Evolutionary conservation across 371 early-diverging fungal genomes (phyloP).

Genomic region (Mortierella sp.): DNA sequence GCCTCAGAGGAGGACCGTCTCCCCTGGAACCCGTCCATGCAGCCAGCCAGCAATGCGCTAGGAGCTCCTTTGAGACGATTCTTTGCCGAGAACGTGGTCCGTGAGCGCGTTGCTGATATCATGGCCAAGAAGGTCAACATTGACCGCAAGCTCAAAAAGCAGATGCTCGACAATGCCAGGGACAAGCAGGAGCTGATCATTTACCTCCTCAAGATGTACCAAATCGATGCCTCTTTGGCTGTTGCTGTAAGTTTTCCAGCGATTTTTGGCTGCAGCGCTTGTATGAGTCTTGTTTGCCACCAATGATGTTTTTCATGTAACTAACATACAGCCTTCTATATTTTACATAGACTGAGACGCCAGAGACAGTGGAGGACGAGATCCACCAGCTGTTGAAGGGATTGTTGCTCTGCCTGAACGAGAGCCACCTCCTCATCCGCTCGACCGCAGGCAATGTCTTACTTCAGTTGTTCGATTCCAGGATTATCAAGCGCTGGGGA

Average conservation of each 20-base stretch:
- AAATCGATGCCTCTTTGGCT: slow-evolving; percentile 79
- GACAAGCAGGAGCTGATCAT: slow-evolving; percentile 82
- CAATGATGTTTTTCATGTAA: background rate
- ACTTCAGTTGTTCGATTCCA: slow-evolving; percentile 70
- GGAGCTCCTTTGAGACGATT: slow-evolving; percentile 77
- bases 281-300: too few relatives aligned
- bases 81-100: slow-evolving; percentile 71
- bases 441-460: slow-evolving; percentile 80
- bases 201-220: slow-evolving; percentile 81
- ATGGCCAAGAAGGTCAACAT: slow-evolving; percentile 33
- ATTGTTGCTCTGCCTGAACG: slow-evolving; percentile 78
- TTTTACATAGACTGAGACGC: slow-evolving; percentile 58
- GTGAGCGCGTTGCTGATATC: slow-evolving; percentile 57
- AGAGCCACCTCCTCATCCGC: slow-evolving; percentile 72
- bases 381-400: slow-evolving; percentile 74
- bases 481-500: slow-evolving; percentile 76
- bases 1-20: slow-evolving; percentile 77
- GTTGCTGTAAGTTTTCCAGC: slow-evolving; percentile 74
- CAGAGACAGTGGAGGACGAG: slow-evolving; percentile 69
- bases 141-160: slow-evolving; percentile 52
- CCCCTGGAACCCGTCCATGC: slow-evolving; percentile 84
- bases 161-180: slow-evolving; percentile 65
- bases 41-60: slow-evolving; percentile 74
- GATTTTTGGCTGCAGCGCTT: too few relatives aligned
- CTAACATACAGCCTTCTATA: background rate